These are phyloP conservation scores for Fusarium sp. DNA, from an alignment of 2,329 filamentous ascomycete genomes.

Conservation along the genomic window DNA sequence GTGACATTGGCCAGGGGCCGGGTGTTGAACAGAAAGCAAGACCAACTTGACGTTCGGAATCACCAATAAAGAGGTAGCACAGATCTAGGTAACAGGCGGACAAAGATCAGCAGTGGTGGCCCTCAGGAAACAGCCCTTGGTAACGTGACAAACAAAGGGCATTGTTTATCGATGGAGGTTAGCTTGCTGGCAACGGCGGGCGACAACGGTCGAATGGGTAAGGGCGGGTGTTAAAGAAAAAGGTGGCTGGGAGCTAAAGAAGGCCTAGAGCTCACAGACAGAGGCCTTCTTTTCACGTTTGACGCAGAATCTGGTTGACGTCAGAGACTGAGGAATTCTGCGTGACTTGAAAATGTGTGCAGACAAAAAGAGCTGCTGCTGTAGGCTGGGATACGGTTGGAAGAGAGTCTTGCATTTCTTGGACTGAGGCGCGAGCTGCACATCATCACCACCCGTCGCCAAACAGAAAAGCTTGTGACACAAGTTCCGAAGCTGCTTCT, in stretches of 20 bases:
- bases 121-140: neutral
- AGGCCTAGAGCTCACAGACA: neutral
- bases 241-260: slow-evolving; percentile 6
- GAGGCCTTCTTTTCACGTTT: neutral
- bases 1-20: slow-evolving; percentile 8
- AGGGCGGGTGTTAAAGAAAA: neutral
- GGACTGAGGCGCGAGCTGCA: neutral
- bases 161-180: neutral
- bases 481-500: slow-evolving; percentile 6
- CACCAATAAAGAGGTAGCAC: neutral
- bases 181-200: neutral
- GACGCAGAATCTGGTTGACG: neutral
- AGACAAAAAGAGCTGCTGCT: neutral
- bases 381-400: neutral
- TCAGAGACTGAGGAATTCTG: neutral
- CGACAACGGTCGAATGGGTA: neutral
- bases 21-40: neutral
- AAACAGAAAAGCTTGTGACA: neutral
- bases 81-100: neutral
- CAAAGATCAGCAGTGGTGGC: neutral
- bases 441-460: neutral
- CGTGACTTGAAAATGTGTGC: neutral
- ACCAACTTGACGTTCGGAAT: neutral
- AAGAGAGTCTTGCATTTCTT: neutral
- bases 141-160: slow-evolving; percentile 2